Conservation (phyloP, 1,139 yeast species). For the Candida glucosophila region DNA sequence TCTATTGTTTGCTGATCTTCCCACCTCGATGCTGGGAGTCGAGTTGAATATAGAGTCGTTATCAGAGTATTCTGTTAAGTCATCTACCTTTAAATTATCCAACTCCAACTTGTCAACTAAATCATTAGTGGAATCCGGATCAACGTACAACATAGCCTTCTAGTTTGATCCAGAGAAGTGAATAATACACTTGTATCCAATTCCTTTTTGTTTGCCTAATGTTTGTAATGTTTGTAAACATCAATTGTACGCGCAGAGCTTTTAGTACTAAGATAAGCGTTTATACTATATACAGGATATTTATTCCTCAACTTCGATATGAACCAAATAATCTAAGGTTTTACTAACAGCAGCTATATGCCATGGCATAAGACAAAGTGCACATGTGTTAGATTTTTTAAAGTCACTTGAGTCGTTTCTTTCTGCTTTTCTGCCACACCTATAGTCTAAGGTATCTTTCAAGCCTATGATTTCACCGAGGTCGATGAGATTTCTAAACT, state of each 20-base stretch:
- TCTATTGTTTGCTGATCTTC: slow-evolving; percentile 1
- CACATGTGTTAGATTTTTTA: slow-evolving; percentile 20
- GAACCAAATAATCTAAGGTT: slow-evolving; percentile 41
- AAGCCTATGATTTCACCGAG: slow-evolving; percentile 19
- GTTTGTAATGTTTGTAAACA: slow-evolving; percentile 8
- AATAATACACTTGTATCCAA: no score
- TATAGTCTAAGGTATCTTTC: slow-evolving; percentile 11
- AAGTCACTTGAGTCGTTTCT: slow-evolving; percentile 34
- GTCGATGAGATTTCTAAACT: slow-evolving; percentile 57
- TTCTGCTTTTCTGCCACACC: slow-evolving; percentile 6
- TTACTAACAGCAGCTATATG: slow-evolving; percentile 73
- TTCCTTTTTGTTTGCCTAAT: not conserved
- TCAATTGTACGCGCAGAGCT: slow-evolving; percentile 2
- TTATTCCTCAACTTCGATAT: slow-evolving; percentile 30
- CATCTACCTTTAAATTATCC: slow-evolving; percentile 4
- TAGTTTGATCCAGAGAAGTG: not conserved
- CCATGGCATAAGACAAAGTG: slow-evolving; percentile 55
- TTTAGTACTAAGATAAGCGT: slow-evolving; percentile 1
- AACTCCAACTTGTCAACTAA: slow-evolving; percentile 3
- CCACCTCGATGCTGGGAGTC: slow-evolving; percentile 2
- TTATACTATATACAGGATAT: slow-evolving; percentile 6
- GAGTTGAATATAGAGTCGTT: slow-evolving; percentile 5
- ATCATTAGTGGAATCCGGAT: slow-evolving; percentile 5
- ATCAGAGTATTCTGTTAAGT: slow-evolving; percentile 6
- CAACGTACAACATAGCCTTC: slow-evolving; percentile 1